Evolutionary conservation across 129 eudicot species (phyloP).

Genomic region (Tagetes patula): DNA sequence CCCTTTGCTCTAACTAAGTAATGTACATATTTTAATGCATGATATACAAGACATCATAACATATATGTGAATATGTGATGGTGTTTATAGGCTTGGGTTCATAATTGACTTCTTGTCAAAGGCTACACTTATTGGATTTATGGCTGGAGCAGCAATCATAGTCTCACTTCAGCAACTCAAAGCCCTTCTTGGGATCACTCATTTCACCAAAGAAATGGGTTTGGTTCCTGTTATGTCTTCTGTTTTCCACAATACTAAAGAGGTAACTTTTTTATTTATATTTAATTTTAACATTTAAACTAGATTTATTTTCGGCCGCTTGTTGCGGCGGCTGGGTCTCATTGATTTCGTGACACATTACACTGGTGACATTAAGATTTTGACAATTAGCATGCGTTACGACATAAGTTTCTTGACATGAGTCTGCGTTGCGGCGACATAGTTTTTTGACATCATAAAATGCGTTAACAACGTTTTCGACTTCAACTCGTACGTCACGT

Average conservation of each 20-base stretch:
- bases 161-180: slow-evolving; percentile 95
- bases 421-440: no score
- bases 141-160: slow-evolving; percentile 98
- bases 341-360: no score
- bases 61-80: slow-evolving; percentile 14
- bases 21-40: slow-evolving; percentile 21
- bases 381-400: no score
- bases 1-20: not conserved
- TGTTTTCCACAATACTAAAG: slow-evolving; percentile 67
- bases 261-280: slow-evolving; percentile 43
- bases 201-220: slow-evolving; percentile 89
- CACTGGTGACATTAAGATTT: no score
- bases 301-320: not conserved
- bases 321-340: no score
- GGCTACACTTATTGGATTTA: slow-evolving; percentile 89
- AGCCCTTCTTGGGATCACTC: slow-evolving; percentile 81
- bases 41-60: not conserved
- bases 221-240: slow-evolving; percentile 80
- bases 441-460: no score
- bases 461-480: no score
- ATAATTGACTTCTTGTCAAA: slow-evolving; percentile 93
- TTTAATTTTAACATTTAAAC: not conserved
- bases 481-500: no score
- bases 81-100: slow-evolving; percentile 82
- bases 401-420: no score